These are phyloP conservation scores for Dendrobium officinale DNA, from an alignment of 106 monocot genomes.

Conservation along the genomic window DNA sequence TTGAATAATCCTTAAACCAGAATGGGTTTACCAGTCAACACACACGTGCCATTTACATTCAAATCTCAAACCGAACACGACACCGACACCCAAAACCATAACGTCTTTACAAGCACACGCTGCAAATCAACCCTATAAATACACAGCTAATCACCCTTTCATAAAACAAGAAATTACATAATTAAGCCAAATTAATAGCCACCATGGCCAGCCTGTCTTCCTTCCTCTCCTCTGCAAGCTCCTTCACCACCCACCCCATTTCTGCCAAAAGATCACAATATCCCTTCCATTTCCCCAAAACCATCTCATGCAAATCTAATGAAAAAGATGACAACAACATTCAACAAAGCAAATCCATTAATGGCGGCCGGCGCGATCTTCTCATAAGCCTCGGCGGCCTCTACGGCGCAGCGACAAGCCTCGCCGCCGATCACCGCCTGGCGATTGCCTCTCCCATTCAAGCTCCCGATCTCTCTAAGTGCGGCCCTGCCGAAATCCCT, in stretches of 20 bases:
- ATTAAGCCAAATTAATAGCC: too few species aligned
- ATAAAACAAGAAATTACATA: too few species aligned
- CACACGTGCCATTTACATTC: background rate
- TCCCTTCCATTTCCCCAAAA: background rate
- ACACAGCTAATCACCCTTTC: background rate
- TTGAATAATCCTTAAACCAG: too few species aligned
- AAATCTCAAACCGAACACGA: background rate
- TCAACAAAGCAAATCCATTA: background rate
- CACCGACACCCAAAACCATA: background rate
- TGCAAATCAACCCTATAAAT: background rate
- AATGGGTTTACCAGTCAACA: background rate
- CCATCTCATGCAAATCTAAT: background rate
- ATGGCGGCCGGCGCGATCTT: background rate
- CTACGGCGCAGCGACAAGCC: background rate
- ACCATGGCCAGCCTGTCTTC: background rate
- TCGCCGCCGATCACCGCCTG: too few species aligned
- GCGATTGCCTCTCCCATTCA: constrained; percentile 12
- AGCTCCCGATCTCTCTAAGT: constrained; percentile 9
- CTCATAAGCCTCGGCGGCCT: constrained; percentile 12
- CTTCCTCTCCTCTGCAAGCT: background rate
- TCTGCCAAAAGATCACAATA: background rate
- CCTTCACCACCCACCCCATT: background rate
- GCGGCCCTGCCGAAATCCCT: constrained; percentile 8
- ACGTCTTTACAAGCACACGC: background rate
- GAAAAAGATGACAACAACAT: background rate